phyloP scores from a whole-genome alignment of 352 stramenopile species.

The Thalassiosira ordinaria region DNA sequence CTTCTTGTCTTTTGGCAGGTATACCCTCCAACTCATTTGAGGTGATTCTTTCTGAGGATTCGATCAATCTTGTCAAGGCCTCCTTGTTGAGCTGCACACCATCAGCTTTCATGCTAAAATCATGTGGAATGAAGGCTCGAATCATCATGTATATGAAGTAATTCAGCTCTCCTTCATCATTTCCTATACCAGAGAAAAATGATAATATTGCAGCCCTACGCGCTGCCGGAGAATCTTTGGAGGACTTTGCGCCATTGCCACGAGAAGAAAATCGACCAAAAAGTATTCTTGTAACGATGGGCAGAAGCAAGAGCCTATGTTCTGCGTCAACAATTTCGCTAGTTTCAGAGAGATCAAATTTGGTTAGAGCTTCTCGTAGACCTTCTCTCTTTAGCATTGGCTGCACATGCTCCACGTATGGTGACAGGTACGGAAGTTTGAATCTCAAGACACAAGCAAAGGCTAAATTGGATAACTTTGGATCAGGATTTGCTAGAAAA shows the following conservation, averaged over 20 bases:
- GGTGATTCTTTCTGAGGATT: conserved; percentile 44
- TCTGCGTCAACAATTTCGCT: conserved; percentile 63
- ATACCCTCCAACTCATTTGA: conserved; percentile 52
- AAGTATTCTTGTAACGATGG: conserved; percentile 81
- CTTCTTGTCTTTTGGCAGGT: conserved; percentile 70
- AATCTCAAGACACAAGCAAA: conserved; percentile 79
- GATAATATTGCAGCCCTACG: conserved; percentile 79
- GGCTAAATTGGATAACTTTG: conserved; percentile 66
- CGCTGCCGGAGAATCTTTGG: conserved; percentile 79
- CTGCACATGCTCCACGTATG: conserved; percentile 73
- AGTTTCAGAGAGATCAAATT: conserved; percentile 71
- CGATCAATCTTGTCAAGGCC: conserved; percentile 50
- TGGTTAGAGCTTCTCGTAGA: conserved; percentile 76
- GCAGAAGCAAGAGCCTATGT: conserved; percentile 70
- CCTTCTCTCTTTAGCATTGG: conserved; percentile 74
- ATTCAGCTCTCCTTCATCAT: conserved; percentile 70
- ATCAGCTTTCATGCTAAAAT: conserved; percentile 44
- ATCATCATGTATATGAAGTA: conserved; percentile 85
- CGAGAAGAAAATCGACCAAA: conserved; percentile 79
- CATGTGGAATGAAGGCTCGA: conserved; percentile 70
- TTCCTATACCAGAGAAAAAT: conserved; percentile 79
- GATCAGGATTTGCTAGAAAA: conserved; percentile 77
- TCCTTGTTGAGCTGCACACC: conserved; percentile 40
- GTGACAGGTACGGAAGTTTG: conserved; percentile 75
- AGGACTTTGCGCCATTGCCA: conserved; percentile 63